Conservation (phyloP, 1,284 basidiomycete genomes). For the Ceratobasidium sp. region DNA sequence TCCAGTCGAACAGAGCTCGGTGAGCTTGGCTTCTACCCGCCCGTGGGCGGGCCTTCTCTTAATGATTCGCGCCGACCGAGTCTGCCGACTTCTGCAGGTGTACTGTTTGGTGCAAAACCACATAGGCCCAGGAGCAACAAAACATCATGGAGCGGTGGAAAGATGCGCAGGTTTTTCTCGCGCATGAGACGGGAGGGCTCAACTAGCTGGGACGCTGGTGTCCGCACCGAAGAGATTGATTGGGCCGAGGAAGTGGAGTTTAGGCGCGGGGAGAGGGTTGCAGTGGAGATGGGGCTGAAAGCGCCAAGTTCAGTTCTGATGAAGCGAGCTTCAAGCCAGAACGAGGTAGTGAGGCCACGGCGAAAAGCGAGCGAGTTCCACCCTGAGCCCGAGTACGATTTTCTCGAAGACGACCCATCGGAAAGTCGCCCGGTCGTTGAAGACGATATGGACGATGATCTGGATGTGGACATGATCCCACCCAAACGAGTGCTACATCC, state of each 20-base stretch:
- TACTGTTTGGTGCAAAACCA: slow-evolving; percentile 1
- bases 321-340: not conserved
- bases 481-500: slow-evolving; percentile 31
- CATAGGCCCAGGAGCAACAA: slow-evolving; percentile 20
- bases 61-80: slow-evolving; percentile 33
- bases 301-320: slow-evolving; percentile 22
- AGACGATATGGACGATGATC: slow-evolving; percentile 36
- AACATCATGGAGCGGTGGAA: slow-evolving; percentile 32
- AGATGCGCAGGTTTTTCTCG: slow-evolving; percentile 17
- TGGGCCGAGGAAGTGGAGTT: slow-evolving; percentile 40
- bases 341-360: slow-evolving; percentile 3
- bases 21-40: slow-evolving; percentile 29
- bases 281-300: slow-evolving; percentile 37
- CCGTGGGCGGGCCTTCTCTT: slow-evolving; percentile 9
- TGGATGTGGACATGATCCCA: slow-evolving; percentile 12
- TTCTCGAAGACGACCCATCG: slow-evolving; percentile 17
- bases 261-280: slow-evolving; percentile 33
- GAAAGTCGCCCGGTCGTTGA: slow-evolving; percentile 11
- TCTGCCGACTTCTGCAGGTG: slow-evolving; percentile 23
- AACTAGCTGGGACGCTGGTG: slow-evolving; percentile 12
- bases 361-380: slow-evolving; percentile 37
- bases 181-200: slow-evolving; percentile 1
- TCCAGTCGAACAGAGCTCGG: slow-evolving; percentile 29
- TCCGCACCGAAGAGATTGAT: slow-evolving; percentile 8
- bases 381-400: slow-evolving; percentile 37